A percentile compares a stretch with the other conserved stretches of the same genome.
Conservation (phyloP, 202 grass and related monocot genomes). For the Elaeis oleifera region DNA sequence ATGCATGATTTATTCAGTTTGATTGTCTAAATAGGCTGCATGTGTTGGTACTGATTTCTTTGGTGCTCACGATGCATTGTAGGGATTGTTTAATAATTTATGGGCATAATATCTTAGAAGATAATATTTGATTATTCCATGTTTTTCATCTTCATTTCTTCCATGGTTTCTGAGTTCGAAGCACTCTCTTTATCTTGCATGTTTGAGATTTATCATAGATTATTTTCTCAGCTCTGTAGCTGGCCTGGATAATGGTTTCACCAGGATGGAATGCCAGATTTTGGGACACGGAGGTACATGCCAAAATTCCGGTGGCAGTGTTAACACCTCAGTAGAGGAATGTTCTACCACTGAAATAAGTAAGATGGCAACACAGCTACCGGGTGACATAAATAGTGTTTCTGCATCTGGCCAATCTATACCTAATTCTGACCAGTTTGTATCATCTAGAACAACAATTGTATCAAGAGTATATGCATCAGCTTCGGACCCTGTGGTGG, state of each 20-base stretch:
- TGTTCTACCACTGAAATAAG: conserved; percentile 26
- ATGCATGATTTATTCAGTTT: no score
- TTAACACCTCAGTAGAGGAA: conserved; percentile 20
- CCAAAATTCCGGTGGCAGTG: conserved; percentile 22
- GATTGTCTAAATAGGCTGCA: no score
- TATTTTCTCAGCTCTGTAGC: conserved; percentile 38
- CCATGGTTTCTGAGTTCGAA: no score
- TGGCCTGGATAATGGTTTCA: conserved; percentile 39
- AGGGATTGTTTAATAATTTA: no score
- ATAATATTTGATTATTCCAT: no score
- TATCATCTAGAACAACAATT: conserved; percentile 19
- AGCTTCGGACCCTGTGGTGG: conserved; percentile 27
- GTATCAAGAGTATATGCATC: conserved; percentile 28
- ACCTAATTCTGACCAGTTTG: conserved; percentile 4
- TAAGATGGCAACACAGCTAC: conserved; percentile 19
- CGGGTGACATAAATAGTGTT: conserved; percentile 20
- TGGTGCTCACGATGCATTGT: no score
- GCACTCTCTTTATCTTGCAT: no score
- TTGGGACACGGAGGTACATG: conserved; percentile 12
- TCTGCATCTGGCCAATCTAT: conserved; percentile 23
- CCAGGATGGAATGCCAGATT: conserved; percentile 19
- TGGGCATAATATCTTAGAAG: no score
- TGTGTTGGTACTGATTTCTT: no score
- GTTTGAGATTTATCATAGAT: no score
- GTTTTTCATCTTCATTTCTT: no score